Base-by-base conservation (phyloP, 768 basidiomycete genomes). In the Suillus paluster region DNA sequence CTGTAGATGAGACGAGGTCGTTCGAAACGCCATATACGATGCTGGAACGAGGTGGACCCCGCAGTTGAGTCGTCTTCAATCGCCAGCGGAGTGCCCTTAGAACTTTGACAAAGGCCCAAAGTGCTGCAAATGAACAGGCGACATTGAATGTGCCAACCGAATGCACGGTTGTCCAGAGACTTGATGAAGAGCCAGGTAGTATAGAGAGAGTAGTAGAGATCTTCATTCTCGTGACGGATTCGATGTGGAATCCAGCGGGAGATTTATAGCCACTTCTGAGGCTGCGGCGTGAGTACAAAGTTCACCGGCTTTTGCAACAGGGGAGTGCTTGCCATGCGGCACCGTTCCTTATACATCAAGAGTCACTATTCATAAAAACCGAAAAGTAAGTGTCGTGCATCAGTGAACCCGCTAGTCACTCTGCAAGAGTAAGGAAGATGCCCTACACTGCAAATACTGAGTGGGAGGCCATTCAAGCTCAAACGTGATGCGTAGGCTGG, bases 11-110 rank as follows among this genome's bases (percentile, higher is more conserved):
- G 9, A 54, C 5, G 12, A 64, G 41, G 15, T 52, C 59, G 25
- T 61, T 64, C 10, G 61, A 61, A 2, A 68, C 62, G 2, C 70
- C 71, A 12, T 61, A 73, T 14, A 68, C 12, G 15, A 70, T 57
- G 30, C 65, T 65, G 12, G 55, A 42, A 10, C 62, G 66, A 4
- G 66, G 64, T 27, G 71, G 71, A 14, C 71, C 71, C 42, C 38
- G 42, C 2, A 72, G 63, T 15, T 41, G 33, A 1, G 69, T 70
- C 0, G 68, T 69, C 12, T 38, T 63, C 8, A 63, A 7, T 15
- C 39, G 36, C 41, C 50, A 36, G 19, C 62, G 63, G 3, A 56
- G 19, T 15, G 57, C 10, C 10, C 58, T 61, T 4, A 34, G 2
- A 14, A 61, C 17, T 30, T 62, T 67, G 42, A 68, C 10, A 19